A percentile compares a stretch with the other conserved stretches of the same genome.
These are phyloP conservation scores for Cicer bijugum DNA, from an alignment of 306 rosid genomes.

Conservation along the genomic window DNA sequence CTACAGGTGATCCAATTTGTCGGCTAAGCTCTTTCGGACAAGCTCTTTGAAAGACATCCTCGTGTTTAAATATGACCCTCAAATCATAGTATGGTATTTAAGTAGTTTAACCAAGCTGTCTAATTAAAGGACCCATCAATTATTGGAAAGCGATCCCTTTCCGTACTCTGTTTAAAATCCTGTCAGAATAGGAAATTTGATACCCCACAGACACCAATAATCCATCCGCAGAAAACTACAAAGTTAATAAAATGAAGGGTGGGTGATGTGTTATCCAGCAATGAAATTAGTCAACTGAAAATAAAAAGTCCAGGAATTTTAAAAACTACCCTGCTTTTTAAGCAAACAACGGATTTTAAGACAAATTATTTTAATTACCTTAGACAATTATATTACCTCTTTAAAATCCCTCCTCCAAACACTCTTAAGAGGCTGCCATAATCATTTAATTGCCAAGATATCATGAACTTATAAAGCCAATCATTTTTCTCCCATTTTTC, in stretches of 20 bases:
- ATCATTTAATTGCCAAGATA: neutral
- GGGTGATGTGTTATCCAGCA: neutral
- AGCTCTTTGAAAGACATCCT: neutral
- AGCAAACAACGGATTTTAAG: too few relatives aligned
- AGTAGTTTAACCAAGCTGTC: conserved; percentile 25
- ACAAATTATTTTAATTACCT: too few relatives aligned
- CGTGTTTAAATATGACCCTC: neutral
- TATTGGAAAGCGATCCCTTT: conserved; percentile 43
- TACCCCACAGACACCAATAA: conserved; percentile 38
- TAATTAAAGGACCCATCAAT: conserved; percentile 46
- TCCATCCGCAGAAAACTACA: conserved; percentile 23
- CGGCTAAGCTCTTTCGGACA: neutral
- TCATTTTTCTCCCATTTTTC: neutral
- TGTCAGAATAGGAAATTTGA: conserved; percentile 34
- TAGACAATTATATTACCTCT: too few relatives aligned
- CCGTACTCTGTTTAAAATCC: conserved; percentile 40
- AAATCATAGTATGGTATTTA: neutral
- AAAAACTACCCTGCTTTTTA: too few relatives aligned
- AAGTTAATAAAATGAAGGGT: conserved; percentile 16
- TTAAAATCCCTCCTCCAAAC: too few relatives aligned
- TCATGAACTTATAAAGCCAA: neutral
- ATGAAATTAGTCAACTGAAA: too few relatives aligned
- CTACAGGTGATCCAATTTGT: too few relatives aligned
- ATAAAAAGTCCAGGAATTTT: too few relatives aligned
- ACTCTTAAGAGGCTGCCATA: neutral